Base-by-base conservation (phyloP, 2,329 filamentous ascomycete genomes). In the Curvularia lunata region DNA sequence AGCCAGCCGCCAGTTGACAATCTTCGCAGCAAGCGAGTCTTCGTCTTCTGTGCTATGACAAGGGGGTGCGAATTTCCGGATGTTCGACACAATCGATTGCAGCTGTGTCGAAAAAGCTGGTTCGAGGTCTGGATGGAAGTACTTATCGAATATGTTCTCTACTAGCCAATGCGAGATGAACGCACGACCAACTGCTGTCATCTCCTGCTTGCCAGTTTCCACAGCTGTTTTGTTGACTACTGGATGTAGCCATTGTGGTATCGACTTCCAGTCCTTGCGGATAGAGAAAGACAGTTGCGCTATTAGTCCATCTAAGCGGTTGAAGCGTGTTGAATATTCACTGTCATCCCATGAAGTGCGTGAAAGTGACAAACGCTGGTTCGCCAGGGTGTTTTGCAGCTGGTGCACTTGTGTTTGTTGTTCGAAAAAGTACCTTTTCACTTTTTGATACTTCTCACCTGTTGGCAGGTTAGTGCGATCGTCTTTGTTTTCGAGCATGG, bases 361-460 rank as follows among this genome's bases (percentile, higher is more conserved):
- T 21, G 94, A 98, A 74, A 96, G 90, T 3, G 95, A 95, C 76
- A 99, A 88, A 57, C 94, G 89, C 78, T 98, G 95, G 77, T 97
- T 95, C 56, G 95, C 95, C 52, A 99, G 86, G n/a, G 92, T 95
- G 76, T 99, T 98, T 76, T 99, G 95, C 18, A 99, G 84, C 69
- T 95, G 90, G 76, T 97, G 94, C 23, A 98, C 91, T 77, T 97
- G 93, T 18, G 88, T 84, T 65, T 89, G 90, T 68, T 96, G 89
- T 64, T 98, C 95, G 76, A 98, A 98, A 75, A 97, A 99, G 69
- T 97, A 91, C 54, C 92, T 88, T 81, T 99, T 99, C 56, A 99
- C 94, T 74, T 97, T 97, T 76, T 96, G 96, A 76, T 99, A 99
- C 80, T 99, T 99, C 66, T 87, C 87, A 72, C 95, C 93, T 97